These are phyloP conservation scores for Ogataea salicorniae DNA, from an alignment of 805 yeast genomes.

Conservation along the genomic window DNA sequence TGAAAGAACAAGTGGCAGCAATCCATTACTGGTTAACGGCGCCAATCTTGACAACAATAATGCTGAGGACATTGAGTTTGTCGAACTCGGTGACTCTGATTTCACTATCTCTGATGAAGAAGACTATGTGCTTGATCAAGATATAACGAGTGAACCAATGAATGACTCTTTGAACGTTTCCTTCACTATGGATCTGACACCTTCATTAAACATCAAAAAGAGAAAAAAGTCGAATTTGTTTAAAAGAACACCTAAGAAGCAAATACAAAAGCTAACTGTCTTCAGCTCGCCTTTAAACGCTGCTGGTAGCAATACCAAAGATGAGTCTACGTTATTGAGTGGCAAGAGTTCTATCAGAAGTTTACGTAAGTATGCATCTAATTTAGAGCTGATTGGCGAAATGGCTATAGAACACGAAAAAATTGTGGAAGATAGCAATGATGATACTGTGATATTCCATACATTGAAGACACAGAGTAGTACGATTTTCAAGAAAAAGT, in stretches of 20 bases:
- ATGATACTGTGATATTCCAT: conserved; percentile 4
- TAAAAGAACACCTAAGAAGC: conserved; percentile 23
- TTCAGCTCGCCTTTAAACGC: conserved; percentile 18
- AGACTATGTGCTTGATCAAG: not conserved
- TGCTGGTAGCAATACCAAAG: not conserved
- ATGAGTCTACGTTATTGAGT: not conserved
- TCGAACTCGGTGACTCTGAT: conserved; percentile 28
- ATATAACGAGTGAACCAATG: not conserved
- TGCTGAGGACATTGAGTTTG: conserved; percentile 22
- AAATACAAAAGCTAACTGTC: conserved; percentile 20
- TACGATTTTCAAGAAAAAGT: not conserved
- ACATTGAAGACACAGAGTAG: not conserved
- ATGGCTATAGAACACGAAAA: conserved; percentile 3
- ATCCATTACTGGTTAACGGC: not conserved
- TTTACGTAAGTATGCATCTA: conserved; percentile 19
- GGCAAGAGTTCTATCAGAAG: conserved; percentile 14
- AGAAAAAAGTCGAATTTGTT: conserved; percentile 22
- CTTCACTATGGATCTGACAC: conserved; percentile 25
- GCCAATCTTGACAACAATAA: conserved; percentile 12
- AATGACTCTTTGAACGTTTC: conserved; percentile 27
- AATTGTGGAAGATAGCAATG: conserved; percentile 4
- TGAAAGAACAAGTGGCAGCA: not conserved
- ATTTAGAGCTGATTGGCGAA: conserved; percentile 18
- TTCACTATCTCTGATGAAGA: conserved; percentile 18
- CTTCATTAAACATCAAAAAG: conserved; percentile 22